These are phyloP conservation scores for Plicaturopsis crispa DNA, from an alignment of 768 basidiomycete genomes.

Conservation along the genomic window DNA sequence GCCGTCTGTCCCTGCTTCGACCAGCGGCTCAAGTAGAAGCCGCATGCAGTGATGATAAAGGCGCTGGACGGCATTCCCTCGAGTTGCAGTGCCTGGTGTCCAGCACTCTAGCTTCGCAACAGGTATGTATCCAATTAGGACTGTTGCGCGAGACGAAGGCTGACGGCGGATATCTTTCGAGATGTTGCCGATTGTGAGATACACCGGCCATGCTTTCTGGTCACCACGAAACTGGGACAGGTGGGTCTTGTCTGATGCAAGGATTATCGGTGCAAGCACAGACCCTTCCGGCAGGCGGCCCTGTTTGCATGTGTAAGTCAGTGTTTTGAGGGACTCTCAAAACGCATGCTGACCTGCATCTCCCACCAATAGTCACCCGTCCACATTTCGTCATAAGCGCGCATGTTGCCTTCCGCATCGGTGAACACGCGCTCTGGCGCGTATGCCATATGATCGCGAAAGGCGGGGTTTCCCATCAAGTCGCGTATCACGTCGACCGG, in stretches of 20 bases:
- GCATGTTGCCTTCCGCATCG: not conserved
- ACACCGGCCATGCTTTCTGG: slow-evolving; percentile 38
- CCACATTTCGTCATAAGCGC: slow-evolving; percentile 1
- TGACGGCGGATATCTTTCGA: slow-evolving; percentile 29
- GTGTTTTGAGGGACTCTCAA: too few species aligned
- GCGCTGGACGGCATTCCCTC: slow-evolving; percentile 12
- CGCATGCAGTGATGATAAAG: slow-evolving; percentile 31
- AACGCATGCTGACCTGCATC: slow-evolving; percentile 1
- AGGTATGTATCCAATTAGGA: slow-evolving; percentile 33
- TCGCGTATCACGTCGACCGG: slow-evolving; percentile 22
- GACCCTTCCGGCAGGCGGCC: too few species aligned
- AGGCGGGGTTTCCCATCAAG: slow-evolving; percentile 25
- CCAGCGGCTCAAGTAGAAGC: slow-evolving; percentile 22
- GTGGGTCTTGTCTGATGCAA: slow-evolving; percentile 37
- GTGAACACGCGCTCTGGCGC: not conserved
- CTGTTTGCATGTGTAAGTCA: too few species aligned
- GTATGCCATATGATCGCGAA: not conserved
- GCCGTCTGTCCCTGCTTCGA: slow-evolving; percentile 20
- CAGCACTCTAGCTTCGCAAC: slow-evolving; percentile 23
- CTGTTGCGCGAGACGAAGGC: slow-evolving; percentile 22
- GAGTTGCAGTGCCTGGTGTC: too few species aligned
- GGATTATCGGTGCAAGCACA: slow-evolving; percentile 9
- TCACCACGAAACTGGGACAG: slow-evolving; percentile 29
- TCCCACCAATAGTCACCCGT: slow-evolving; percentile 1
- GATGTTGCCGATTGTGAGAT: slow-evolving; percentile 35